Base-by-base conservation (phyloP, 1,284 basidiomycete species). In the Trichosporon sp. region DNA sequence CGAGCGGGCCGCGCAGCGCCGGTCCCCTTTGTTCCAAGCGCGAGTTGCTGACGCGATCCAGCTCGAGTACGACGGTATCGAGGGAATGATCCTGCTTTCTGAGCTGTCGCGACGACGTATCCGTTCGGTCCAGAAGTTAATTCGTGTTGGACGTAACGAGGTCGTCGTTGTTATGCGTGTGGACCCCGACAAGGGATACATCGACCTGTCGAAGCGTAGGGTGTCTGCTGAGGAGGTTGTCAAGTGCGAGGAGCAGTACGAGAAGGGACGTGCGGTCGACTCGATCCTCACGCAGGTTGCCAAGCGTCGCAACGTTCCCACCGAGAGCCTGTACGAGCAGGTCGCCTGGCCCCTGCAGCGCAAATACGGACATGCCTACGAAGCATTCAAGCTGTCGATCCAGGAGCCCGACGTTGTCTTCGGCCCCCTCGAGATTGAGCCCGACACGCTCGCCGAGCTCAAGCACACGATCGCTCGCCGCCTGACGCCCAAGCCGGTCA, bases 101-200 rank as follows among this genome's bases (percentile, higher is more conserved):
- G 97, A 99, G 84, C 90, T 99, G 7, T 98, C 95, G 19, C 87
- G 97, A 79, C 89, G 97, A 82, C 96, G 97, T 85, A 99, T 99
- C 80, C 87, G 96, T 79, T 96, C 93, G 19, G 98, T 99, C 66
- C 96, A 99, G 84, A 99, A 99, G 85, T 89, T 99, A 70, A 99
- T 99, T 84, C 88, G 96, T 71, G 96, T 99, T 2, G 96, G 96
- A 21, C 89, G 97, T 79, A 99, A 99, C 84, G 96, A 99, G 84
- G 96, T 99, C 73, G 96, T 99, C 73, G 96, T 99, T 73, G 97
- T 99, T 0, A 89, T 99, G 76, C 89, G 96, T 83, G 96, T 99
- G 48, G 96, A 99, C 88, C 98, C 98, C 85, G 97, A 99, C 85
- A 99, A 99, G 87, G 97, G 95, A 19, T 99, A 99, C 86, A 99